A percentile compares a stretch with the other conserved stretches of the same genome.
Evolutionary conservation across 768 basidiomycete genomes (phyloP).

Genomic region (Cyclocybe aegerita): DNA sequence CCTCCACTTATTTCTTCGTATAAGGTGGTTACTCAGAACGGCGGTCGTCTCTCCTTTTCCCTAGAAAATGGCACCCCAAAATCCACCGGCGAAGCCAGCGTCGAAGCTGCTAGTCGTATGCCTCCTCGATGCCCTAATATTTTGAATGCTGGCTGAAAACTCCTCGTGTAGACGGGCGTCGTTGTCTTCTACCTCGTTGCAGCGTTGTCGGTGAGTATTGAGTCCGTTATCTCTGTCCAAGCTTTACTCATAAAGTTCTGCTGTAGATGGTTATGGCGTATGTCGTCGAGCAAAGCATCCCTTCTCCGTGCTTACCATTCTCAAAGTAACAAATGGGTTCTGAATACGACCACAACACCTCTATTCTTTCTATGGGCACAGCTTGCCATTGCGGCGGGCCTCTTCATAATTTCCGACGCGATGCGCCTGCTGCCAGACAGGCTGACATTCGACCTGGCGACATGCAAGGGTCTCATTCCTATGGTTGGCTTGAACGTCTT

Average conservation of each 20-base stretch:
- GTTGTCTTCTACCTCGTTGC: slow-evolving; percentile 89
- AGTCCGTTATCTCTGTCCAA: not conserved
- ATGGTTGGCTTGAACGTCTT: slow-evolving; percentile 78
- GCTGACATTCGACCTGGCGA: slow-evolving; percentile 59
- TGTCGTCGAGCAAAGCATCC: slow-evolving; percentile 9
- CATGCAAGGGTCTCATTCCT: slow-evolving; percentile 72
- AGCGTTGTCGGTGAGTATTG: slow-evolving; percentile 70
- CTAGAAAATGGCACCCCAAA: slow-evolving; percentile 10
- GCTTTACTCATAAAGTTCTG: not conserved
- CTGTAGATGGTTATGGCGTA: slow-evolving; percentile 90
- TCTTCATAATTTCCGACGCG: slow-evolving; percentile 66
- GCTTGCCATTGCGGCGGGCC: slow-evolving; percentile 72
- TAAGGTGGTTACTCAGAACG: no score
- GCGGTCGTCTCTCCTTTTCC: no score
- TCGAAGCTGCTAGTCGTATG: slow-evolving; percentile 49
- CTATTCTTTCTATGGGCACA: slow-evolving; percentile 88
- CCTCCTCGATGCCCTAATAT: slow-evolving; percentile 2
- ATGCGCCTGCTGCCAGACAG: slow-evolving; percentile 67
- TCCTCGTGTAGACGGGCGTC: slow-evolving; percentile 56
- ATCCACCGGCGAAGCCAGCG: slow-evolving; percentile 24
- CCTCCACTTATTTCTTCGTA: no score
- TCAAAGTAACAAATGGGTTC: slow-evolving; percentile 86
- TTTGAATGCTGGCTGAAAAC: not conserved
- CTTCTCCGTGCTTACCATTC: not conserved
- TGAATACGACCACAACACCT: slow-evolving; percentile 70